These are phyloP conservation scores for Rhipidocladum racemiflorum DNA, from an alignment of 176 grass and related monocot genomes.

Conservation along the genomic window DNA sequence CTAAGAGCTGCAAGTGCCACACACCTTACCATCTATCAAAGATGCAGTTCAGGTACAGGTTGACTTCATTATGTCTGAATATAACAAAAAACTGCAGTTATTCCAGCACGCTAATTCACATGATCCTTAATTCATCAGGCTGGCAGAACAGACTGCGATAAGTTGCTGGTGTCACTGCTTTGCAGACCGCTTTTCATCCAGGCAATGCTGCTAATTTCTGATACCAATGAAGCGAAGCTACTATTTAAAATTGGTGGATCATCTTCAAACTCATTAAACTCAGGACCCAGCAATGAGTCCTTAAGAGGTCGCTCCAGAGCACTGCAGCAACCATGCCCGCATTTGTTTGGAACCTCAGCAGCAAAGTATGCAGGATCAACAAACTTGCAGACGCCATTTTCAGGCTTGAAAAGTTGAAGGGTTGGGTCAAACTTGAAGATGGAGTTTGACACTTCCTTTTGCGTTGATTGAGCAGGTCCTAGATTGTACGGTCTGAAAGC, in stretches of 20 bases:
- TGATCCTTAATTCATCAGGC: slow-evolving; percentile 23
- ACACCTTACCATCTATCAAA: background rate
- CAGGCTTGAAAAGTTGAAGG: slow-evolving; percentile 39
- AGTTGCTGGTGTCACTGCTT: slow-evolving; percentile 43
- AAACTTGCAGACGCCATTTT: slow-evolving; percentile 48
- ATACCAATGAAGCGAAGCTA: slow-evolving; percentile 71
- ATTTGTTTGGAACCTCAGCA: slow-evolving; percentile 68
- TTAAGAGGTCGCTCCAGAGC: slow-evolving; percentile 15
- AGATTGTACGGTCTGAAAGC: slow-evolving; percentile 75
- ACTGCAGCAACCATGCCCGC: slow-evolving; percentile 71
- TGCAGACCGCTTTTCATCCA: slow-evolving; percentile 89
- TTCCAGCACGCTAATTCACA: slow-evolving; percentile 32
- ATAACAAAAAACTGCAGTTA: slow-evolving; percentile 1
- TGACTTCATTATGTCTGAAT: slow-evolving; percentile 16
- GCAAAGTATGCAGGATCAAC: slow-evolving; percentile 40
- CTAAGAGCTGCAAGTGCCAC: background rate
- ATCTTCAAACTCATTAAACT: slow-evolving; percentile 89
- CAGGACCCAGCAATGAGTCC: slow-evolving; percentile 78
- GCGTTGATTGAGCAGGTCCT: slow-evolving; percentile 9
- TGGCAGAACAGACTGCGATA: slow-evolving; percentile 46
- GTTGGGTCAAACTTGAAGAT: slow-evolving; percentile 22
- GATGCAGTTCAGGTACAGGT: background rate
- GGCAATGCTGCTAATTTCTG: slow-evolving; percentile 95
- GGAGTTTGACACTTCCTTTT: slow-evolving; percentile 24
- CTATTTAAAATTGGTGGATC: slow-evolving; percentile 56